Evolutionary conservation across 768 basidiomycete species (phyloP).

Genomic region (Collybiopsis luxurians): DNA sequence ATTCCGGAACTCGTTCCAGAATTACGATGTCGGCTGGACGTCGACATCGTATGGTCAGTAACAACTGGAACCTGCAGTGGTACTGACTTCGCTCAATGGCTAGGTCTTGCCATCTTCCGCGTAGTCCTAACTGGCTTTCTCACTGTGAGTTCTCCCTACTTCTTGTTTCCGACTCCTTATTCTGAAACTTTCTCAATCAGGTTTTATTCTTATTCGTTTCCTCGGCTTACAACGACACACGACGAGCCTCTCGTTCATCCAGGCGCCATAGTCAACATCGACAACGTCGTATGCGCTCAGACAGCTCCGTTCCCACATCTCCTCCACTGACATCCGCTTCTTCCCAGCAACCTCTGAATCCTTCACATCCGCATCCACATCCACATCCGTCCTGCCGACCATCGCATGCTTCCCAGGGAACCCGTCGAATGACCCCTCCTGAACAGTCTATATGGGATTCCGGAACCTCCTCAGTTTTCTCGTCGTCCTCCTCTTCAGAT

Average conservation of each 20-base stretch:
- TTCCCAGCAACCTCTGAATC: constrained; percentile 16
- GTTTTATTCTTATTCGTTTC: constrained; percentile 21
- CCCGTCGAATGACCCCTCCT: constrained; percentile 15
- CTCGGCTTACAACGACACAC: constrained; percentile 22
- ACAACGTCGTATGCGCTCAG: neutral
- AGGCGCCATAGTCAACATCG: constrained; percentile 7
- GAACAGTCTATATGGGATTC: constrained; percentile 8
- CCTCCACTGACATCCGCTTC: constrained; percentile 14
- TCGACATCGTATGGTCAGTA: constrained; percentile 66
- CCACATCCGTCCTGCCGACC: no score
- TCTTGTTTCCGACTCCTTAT: neutral
- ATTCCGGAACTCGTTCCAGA: constrained; percentile 33
- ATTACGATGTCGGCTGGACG: constrained; percentile 57
- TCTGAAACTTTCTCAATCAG: constrained; percentile 5
- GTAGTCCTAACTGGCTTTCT: constrained; percentile 48
- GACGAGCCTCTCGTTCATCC: constrained; percentile 16
- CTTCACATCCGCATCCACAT: constrained; percentile 12
- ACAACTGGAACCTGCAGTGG: constrained; percentile 34
- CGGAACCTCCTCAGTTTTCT: constrained; percentile 7
- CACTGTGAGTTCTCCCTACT: constrained; percentile 43
- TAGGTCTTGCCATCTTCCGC: constrained; percentile 50
- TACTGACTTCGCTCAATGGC: constrained; percentile 42
- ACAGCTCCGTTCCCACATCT: neutral
- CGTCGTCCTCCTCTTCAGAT: constrained; percentile 2
- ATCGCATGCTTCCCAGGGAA: neutral